Percentiles rank a stretch among this genome's conserved stretches.
Conservation (phyloP, 257 asterid species). For the Nicotiana tabacum region DNA sequence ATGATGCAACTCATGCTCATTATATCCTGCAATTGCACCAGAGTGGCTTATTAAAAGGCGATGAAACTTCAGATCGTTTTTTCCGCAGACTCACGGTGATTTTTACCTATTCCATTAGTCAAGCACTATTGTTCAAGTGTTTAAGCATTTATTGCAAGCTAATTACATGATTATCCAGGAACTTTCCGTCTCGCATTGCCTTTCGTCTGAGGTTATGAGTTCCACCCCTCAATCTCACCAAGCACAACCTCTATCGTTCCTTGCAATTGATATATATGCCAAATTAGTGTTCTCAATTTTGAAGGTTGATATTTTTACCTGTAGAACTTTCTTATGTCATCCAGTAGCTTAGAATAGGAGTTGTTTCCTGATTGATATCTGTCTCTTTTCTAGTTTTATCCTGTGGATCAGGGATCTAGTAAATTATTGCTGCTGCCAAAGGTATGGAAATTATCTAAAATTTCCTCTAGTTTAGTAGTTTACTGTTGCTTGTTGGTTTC, state of each 20-base stretch:
- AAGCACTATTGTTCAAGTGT: neutral
- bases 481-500: constrained; percentile 13
- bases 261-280: constrained; percentile 89
- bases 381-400: constrained; percentile 55
- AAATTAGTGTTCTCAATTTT: constrained; percentile 75
- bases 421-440: constrained; percentile 75
- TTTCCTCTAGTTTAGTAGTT: neutral
- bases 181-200: constrained; percentile 80
- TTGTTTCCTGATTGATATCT: neutral
- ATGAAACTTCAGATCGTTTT: constrained; percentile 79
- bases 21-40: constrained; percentile 64
- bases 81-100: constrained; percentile 74
- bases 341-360: neutral
- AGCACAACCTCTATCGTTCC: constrained; percentile 74
- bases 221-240: constrained; percentile 62
- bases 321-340: neutral
- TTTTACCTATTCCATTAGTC: neutral
- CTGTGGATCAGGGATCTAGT: constrained; percentile 67
- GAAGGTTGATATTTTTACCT: constrained; percentile 50
- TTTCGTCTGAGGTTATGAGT: constrained; percentile 67
- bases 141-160: neutral
- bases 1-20: constrained; percentile 66
- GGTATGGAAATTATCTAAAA: constrained; percentile 35
- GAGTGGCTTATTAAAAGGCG: constrained; percentile 85
- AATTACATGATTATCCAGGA: constrained; percentile 47